Evolutionary conservation across 2,329 filamentous ascomycete genomes (phyloP), one percentile per base, ranked within the genome.

Genomic region (Pseudodiploospora longispora): DNA sequence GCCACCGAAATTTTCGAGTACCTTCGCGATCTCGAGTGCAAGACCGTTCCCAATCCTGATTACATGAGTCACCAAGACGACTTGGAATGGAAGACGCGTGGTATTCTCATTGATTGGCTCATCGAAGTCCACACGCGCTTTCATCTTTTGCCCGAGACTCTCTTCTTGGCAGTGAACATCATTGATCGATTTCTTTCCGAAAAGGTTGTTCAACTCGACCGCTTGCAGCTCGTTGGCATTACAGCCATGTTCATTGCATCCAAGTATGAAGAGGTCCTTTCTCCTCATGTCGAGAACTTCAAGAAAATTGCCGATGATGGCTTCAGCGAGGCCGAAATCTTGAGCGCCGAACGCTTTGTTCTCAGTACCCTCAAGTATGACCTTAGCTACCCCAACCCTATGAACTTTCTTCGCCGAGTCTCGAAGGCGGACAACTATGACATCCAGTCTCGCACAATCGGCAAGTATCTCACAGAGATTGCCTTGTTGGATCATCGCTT

Each of bases 391-490:
- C 93, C 93, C 45, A 98, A 98, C 69, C 93, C 93, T 27, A 98
- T 98, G 93, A 98, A 98, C 77, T 98, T 98, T 72, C 80, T 98
- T 49, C 87, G 93, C 52, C 87, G 94, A 55, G 95, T 98, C 67
- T 97, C 91, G 50, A 98, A 98, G 75, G 94, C 93, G 59, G 94
- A 98, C 71, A 93, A 95, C 74, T 98, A 98, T 69, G 91, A 98
- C 67, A 95, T 97, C 59, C 88, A 96, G 66, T 95, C 90, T 49
- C 87, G 93, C 58, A 98, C 93, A 38, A 80, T 98, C 48, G 93
- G 88, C 65, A 98, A 98, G 71, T 98, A 97, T 65, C 75, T 98
- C 39, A 88, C 95, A 71, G 93, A 98, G 72, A 96, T 98, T 60
- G 93, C 88, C 64, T 80, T 96, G 52, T 75, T 98, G 29, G 93